Percentiles rank a stretch among this genome's conserved stretches.
phyloP scores from a whole-genome alignment of 2,329 filamentous ascomycete species.

The Aspergillus niger region DNA sequence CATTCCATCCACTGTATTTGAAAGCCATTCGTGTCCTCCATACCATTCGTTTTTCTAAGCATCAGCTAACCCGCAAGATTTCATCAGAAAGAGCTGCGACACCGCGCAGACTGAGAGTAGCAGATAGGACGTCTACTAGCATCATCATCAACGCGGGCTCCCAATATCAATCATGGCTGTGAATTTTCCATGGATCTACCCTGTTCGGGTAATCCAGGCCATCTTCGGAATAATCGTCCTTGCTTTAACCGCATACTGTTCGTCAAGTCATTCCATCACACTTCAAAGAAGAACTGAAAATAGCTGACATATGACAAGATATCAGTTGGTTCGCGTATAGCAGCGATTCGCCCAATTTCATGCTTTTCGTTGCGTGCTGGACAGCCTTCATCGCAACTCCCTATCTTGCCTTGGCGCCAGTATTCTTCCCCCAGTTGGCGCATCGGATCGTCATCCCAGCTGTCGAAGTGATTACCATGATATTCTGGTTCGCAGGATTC shows the following conservation, averaged over 20 bases:
- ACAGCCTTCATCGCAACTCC: conserved; percentile 67
- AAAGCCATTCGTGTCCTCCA: not conserved
- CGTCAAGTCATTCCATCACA: conserved; percentile 25
- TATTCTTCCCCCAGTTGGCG: conserved; percentile 61
- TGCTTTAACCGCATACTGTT: conserved; percentile 73
- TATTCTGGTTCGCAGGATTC: conserved; percentile 90
- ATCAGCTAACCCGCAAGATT: not conserved
- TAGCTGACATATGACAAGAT: conserved; percentile 51
- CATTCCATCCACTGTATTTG: not conserved
- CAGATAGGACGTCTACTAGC: not conserved
- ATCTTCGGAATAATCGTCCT: conserved; percentile 73
- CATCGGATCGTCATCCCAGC: conserved; percentile 67
- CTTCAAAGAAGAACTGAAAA: not conserved
- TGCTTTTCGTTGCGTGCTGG: conserved; percentile 79
- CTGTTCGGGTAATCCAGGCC: conserved; percentile 67
- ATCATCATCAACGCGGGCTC: not conserved
- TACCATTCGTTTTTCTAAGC: not conserved
- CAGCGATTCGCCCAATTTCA: conserved; percentile 65
- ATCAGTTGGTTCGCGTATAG: conserved; percentile 47
- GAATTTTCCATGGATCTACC: conserved; percentile 36
- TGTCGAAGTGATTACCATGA: conserved; percentile 70
- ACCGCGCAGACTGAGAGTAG: not conserved
- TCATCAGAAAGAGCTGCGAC: not conserved
- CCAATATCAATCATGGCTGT: conserved; percentile 12
- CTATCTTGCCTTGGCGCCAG: conserved; percentile 70